Percentiles rank a stretch among this genome's conserved stretches.
These are phyloP conservation scores for Piloderma croceum DNA, from an alignment of 768 basidiomycete genomes.

Conservation along the genomic window DNA sequence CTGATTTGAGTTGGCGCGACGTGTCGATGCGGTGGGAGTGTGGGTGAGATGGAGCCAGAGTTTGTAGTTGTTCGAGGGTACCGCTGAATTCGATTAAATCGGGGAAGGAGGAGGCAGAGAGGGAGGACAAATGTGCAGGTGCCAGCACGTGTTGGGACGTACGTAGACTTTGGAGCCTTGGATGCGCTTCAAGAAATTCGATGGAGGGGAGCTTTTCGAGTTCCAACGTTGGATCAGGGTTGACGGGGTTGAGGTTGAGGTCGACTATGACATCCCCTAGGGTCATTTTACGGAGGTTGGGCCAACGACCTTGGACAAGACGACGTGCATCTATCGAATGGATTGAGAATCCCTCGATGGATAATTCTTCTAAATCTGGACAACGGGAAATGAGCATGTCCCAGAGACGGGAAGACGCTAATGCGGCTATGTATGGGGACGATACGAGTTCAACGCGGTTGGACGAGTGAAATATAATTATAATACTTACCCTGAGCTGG, in stretches of 20 bases:
- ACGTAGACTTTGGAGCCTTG: constrained; percentile 42
- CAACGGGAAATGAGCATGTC: constrained; percentile 64
- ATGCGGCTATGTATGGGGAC: constrained; percentile 35
- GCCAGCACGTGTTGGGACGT: constrained; percentile 51
- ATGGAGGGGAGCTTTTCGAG: constrained; percentile 55
- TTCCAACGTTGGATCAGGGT: constrained; percentile 15
- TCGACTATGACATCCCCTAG: constrained; percentile 65
- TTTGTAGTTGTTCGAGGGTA: constrained; percentile 61
- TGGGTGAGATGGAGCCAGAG: constrained; percentile 45
- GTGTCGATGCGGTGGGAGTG: too few relatives aligned
- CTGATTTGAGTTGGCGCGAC: constrained; percentile 52
- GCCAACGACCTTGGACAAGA: constrained; percentile 62
- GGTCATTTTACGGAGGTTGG: constrained; percentile 50
- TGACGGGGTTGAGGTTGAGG: constrained; percentile 36
- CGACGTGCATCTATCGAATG: constrained; percentile 51
- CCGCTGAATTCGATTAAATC: constrained; percentile 58
- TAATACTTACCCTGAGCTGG: constrained; percentile 3
- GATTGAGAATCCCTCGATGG: constrained; percentile 48
- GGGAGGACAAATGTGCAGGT: constrained; percentile 45
- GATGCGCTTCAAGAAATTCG: constrained; percentile 63
- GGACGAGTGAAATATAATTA: constrained; percentile 1
- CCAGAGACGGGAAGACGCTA: constrained; percentile 51
- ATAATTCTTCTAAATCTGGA: constrained; percentile 61
- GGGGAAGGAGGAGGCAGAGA: constrained; percentile 43
- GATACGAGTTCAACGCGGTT: background rate